phyloP scores from a whole-genome alignment of 169 alveolate species.

The Cytauxzoon felis region DNA sequence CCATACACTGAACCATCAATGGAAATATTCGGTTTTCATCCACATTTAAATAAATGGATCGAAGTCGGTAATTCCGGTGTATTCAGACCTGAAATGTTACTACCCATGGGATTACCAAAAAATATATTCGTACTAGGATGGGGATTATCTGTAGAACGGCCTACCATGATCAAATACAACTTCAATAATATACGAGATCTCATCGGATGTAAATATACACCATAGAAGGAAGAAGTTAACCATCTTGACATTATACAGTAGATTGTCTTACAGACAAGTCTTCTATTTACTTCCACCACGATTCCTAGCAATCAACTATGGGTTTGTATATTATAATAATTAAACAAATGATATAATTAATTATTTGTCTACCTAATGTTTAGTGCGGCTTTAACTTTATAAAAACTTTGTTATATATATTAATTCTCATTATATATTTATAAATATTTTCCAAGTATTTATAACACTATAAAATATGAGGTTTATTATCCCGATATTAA shows the following conservation, averaged over 20 bases:
- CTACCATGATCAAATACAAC: constrained; percentile 97
- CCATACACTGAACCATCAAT: constrained; percentile 99
- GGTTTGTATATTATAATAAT: too few relatives aligned
- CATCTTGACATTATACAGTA: too few relatives aligned
- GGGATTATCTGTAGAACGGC: constrained; percentile 99
- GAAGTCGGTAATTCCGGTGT: constrained; percentile 99
- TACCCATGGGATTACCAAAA: constrained; percentile 98
- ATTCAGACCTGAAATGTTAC: constrained; percentile 99
- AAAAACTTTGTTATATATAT: too few relatives aligned
- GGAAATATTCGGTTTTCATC: constrained; percentile 99
- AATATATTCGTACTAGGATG: constrained; percentile 97
- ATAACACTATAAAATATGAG: too few relatives aligned
- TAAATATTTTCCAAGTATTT: too few relatives aligned
- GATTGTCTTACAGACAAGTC: constrained; percentile 32
- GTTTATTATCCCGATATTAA: too few relatives aligned
- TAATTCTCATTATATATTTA: too few relatives aligned
- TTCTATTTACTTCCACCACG: not conserved
- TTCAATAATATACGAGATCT: constrained; percentile 94
- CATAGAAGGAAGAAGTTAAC: too few relatives aligned
- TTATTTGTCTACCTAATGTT: too few relatives aligned
- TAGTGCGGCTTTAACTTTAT: too few relatives aligned
- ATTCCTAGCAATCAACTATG: too few relatives aligned
- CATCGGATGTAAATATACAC: constrained; percentile 88
- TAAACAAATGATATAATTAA: too few relatives aligned
- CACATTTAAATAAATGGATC: constrained; percentile 90